Base-by-base conservation (phyloP, 2,329 filamentous ascomycete genomes). In the Botrytis paeoniae region DNA sequence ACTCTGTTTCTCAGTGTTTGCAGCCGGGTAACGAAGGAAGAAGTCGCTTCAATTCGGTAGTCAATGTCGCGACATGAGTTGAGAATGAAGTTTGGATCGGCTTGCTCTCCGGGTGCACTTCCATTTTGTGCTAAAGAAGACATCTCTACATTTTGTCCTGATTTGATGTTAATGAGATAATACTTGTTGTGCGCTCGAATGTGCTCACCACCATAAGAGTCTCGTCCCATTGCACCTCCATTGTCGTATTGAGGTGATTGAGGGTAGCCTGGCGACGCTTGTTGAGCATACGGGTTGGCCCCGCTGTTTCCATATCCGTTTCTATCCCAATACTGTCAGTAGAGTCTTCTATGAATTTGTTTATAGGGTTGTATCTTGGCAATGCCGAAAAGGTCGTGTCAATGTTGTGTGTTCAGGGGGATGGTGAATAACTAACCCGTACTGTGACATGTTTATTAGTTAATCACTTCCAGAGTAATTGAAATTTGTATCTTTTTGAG, bases 61-160 rank as follows among this genome's bases (percentile, higher is more conserved):
- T 94, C 92, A 81, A 98, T 92, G 63, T 93, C 90, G 74, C 89
- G 89, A 84, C 93, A 96, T 82, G 96, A 92, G 84, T 97, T 93
- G 74, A 98, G 87, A 77, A 97, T 92, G 73, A 89, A 89, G 81
- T 93, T 94, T 61, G 92, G 89, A 81, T 94, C 89, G 77, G 83
- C 79, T 78, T 85, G 81, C 66, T 82, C 81, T 59, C 81, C 85
- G 70, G 86, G 85, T 66, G 83, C 82, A 69, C 84, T 80, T 66
- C 84, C 85, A 74, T 86, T 87, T 18, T 76, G 69, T 65, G 78
- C 74, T 14, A 80, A 86, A 20, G 91, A 87, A 64, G 88, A 88
- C 91, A 94, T 92, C 83, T 95, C 92, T 78, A 93, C 89, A 78
- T 80, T 81, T 73, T 78, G 76, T 35, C 78, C 80, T 82, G 37